A percentile compares a stretch with the other conserved stretches of the same genome.
phyloP scores from a whole-genome alignment of 306 rosid genomes.

The Rosa chinensis region DNA sequence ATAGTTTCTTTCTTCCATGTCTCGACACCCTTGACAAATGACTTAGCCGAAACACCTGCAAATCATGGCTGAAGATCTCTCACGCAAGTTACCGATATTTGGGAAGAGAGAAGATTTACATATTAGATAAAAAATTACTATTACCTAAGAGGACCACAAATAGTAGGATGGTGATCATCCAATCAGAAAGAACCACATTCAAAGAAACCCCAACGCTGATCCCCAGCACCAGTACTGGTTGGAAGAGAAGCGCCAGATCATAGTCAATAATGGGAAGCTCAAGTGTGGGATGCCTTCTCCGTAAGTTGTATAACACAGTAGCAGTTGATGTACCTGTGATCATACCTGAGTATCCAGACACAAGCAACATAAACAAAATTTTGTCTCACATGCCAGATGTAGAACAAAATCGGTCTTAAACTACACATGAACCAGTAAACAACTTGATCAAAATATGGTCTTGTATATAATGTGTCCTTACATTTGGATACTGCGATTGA shows the following conservation, averaged over 20 bases:
- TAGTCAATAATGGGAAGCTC: conserved; percentile 66
- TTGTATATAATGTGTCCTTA: conserved; percentile 13
- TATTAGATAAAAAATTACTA: not conserved
- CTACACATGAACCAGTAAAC: not conserved
- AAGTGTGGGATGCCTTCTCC: conserved; percentile 56
- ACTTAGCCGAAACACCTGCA: conserved; percentile 68
- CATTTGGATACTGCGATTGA: conserved; percentile 89
- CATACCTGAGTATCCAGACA: conserved; percentile 52
- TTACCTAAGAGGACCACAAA: conserved; percentile 66
- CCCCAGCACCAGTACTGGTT: conserved; percentile 71
- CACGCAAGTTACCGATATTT: not conserved
- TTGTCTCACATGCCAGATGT: not conserved
- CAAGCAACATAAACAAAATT: not conserved
- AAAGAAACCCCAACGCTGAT: conserved; percentile 70
- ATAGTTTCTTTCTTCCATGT: conserved; percentile 78
- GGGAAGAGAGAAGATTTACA: not conserved
- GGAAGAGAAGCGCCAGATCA: conserved; percentile 68
- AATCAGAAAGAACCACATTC: conserved; percentile 69
- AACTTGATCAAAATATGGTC: not conserved
- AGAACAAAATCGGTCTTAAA: not conserved
- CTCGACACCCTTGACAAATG: conserved; percentile 60
- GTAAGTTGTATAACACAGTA: conserved; percentile 62
- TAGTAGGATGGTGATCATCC: conserved; percentile 66
- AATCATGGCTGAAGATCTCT: conserved; percentile 1
- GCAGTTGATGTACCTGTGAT: conserved; percentile 67